Base-by-base conservation (phyloP, 148 eudicot species). In the Cornus controversa region DNA sequence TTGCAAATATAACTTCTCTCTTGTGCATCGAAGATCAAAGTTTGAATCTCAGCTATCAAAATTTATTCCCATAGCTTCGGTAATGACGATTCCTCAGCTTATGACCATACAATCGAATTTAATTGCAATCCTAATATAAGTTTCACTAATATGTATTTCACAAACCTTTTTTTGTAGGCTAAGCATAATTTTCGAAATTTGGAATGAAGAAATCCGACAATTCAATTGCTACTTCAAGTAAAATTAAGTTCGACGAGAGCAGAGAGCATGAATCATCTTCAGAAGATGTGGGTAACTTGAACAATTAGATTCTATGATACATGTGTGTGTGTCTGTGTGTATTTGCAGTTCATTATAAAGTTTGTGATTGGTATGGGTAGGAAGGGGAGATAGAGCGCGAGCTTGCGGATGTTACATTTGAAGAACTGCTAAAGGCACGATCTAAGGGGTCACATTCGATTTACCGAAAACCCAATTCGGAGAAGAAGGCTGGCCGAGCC, bases 361-460 rank as follows among this genome's bases (percentile, higher is more conserved):
- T 15, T 18, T 62, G 25, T 42, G 40, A 57, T 40, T 65, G 4
- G 37, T 67, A 18, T 86, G 57, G 42, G 26, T 75, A 86, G 91
- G 96, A 92, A 71, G 87, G 63, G 42, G 91, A 85, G 81, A 84
- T 96, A 80, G 78, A 91, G 82, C 80, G 74, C 22, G 93, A 81
- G 85, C 92, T 96, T 25, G 95, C 93, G 29, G 92, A 96, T 69
- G 85, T 91, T 63, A 87, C 99, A 18, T 91, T 93, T 73, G 98
- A 82, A 75, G 99, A 96, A 74, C 71, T 91, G 82, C 95, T 79
- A 76, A 91, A 82, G 77, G 92, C 97, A 8, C 90, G 87, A 62
- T 81, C 90, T 69, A 91, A 96, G 86, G 99, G 99, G 36, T 84
- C 92, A n/a, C 87, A 88, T 65, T 67, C 86, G 5, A 81, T 87